phyloP scores from a whole-genome alignment of 1,284 basidiomycete species.

The Fomitopsis pinicola region DNA sequence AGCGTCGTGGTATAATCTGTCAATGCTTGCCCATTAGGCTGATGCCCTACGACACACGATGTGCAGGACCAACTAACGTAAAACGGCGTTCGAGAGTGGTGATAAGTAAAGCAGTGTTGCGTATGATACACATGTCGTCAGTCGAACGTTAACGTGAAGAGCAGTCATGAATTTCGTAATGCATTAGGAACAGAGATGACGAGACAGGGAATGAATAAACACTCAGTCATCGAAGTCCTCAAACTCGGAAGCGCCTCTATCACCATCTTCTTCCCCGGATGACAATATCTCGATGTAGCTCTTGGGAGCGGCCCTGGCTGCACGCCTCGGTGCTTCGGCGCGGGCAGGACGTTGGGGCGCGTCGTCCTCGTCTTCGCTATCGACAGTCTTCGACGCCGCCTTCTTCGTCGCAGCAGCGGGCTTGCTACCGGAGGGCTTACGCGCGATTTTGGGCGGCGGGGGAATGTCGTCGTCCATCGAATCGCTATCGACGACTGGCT shows the following conservation, averaged over 20 bases:
- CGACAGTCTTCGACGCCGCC: constrained; percentile 10
- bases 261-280: constrained; percentile 29
- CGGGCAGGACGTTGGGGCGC: constrained; percentile 21
- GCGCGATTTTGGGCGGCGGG: constrained; percentile 14
- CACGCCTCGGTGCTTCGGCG: constrained; percentile 29
- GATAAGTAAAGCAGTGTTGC: no score
- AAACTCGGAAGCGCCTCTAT: constrained; percentile 23
- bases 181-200: no score
- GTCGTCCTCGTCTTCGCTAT: constrained; percentile 33
- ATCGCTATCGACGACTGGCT: constrained; percentile 32
- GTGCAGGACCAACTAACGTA: no score
- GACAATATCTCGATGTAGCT: constrained; percentile 39
- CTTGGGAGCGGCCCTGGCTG: constrained; percentile 30
- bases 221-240: constrained; percentile 23
- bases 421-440: constrained; percentile 5
- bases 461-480: constrained; percentile 17
- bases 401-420: neutral
- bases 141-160: no score
- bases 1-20: no score
- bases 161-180: no score
- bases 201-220: no score
- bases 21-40: no score
- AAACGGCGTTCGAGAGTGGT: no score
- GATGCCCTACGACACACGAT: no score
- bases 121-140: no score